Base-by-base conservation (phyloP, 768 basidiomycete species). In the Tephrocybe sp. region DNA sequence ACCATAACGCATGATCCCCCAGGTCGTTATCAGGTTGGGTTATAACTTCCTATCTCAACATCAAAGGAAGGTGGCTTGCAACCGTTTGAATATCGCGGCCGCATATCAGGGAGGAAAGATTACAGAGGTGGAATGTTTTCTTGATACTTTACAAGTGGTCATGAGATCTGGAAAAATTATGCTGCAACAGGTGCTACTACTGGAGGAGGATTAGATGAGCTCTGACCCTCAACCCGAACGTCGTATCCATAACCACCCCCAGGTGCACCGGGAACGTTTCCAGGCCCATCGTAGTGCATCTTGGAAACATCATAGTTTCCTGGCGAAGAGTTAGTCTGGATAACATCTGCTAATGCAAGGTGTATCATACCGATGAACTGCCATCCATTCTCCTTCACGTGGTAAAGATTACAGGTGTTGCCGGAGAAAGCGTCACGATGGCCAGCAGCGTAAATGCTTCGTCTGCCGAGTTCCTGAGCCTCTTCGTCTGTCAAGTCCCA, bases 391-490 rank as follows among this genome's bases (percentile, higher is more conserved):
- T 96, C 86, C 65, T 92, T 87, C 62, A 99, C 91, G 53, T 97
- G 94, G 66, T 92, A 99, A 31, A 99, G 75, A 70, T 98, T 99
- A 72, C 89, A 87, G 5, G 91, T 87, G 73, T 99, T 99, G 43
- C 93, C 93, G 5, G 94, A 96, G 75, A 87, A 96, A 5, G 93
- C 93, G 67, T 97, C 94, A 54, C 96, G 87, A 68, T 98, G 97
- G 53, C 92, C 92, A 44, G 97, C 97, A 35, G 96, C 96, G 59
- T 95, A 92, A 65, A 99, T 98, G 56, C 92, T 93, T 59, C 95
- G 74, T 64, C 94, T 73, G 15, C 89, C 97, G 21, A 98, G 83
- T 62, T 98, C 97, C 64, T 92, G 89, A 2, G 97, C 97, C 54
- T 97, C 96, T 53, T 86, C 93, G 50, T 91, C 92, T 18, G 86